Evolutionary conservation across 306 rosid genomes (phyloP).

Genomic region (Prinsepia uniflora): DNA sequence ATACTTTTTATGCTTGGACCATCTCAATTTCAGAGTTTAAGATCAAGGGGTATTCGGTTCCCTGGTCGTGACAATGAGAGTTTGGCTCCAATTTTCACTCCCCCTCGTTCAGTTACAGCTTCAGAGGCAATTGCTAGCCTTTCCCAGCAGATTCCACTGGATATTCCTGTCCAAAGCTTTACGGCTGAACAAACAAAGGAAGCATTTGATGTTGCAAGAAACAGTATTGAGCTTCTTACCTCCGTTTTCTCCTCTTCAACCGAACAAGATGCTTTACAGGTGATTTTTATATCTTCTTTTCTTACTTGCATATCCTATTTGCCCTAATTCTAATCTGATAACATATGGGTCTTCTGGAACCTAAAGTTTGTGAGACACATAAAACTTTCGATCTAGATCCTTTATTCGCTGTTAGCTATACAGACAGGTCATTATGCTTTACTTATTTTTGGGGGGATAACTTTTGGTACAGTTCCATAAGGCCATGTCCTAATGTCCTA

Average conservation of each 20-base stretch:
- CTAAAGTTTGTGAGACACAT: neutral
- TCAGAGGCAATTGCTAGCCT: slow-evolving; percentile 45
- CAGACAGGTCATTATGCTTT: neutral
- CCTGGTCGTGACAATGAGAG: slow-evolving; percentile 98
- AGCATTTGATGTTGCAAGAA: slow-evolving; percentile 91
- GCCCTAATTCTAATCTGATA: neutral
- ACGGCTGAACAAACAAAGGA: slow-evolving; percentile 82
- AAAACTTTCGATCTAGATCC: neutral
- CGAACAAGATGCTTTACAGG: slow-evolving; percentile 80
- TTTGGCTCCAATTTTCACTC: slow-evolving; percentile 93
- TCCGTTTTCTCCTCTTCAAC: slow-evolving; percentile 91
- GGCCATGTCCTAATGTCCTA: neutral
- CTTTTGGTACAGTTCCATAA: neutral
- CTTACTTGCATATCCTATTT: slow-evolving; percentile 3
- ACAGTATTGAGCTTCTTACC: slow-evolving; percentile 86
- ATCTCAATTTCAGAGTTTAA: slow-evolving; percentile 66
- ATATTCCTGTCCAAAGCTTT: slow-evolving; percentile 52
- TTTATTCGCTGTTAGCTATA: neutral
- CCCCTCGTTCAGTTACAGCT: slow-evolving; percentile 61
- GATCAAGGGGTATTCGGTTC: slow-evolving; percentile 84
- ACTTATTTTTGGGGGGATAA: neutral
- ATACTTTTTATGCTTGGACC: slow-evolving; percentile 12
- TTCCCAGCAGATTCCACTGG: slow-evolving; percentile 48
- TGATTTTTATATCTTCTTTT: slow-evolving; percentile 21
- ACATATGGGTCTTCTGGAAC: neutral